Percentiles rank a stretch among this genome's conserved stretches.
Evolutionary conservation across 495 filamentous ascomycete genomes (phyloP).

Genomic region (Cryomyces minteri): DNA sequence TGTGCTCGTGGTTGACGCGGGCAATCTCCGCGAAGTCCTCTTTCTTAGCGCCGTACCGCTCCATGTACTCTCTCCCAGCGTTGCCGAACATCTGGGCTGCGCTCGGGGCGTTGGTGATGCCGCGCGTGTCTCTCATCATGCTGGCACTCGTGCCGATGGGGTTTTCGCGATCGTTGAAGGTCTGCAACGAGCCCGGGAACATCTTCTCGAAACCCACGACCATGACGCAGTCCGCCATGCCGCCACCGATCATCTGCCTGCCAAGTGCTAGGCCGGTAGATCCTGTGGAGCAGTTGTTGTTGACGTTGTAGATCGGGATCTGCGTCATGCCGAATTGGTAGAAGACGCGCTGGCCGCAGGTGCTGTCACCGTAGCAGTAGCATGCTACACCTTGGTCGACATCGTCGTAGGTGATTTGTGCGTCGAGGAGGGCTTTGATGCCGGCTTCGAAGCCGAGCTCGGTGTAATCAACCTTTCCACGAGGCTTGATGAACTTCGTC

Average conservation of each 20-base stretch:
- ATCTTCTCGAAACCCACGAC: conserved; percentile 98
- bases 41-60: conserved; percentile 70
- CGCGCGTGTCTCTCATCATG: conserved; percentile 73
- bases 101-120: conserved; percentile 59
- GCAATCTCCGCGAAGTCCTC: conserved; percentile 92
- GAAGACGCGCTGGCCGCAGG: conserved; percentile 91
- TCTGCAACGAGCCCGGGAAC: conserved; percentile 71
- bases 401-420: conserved; percentile 89
- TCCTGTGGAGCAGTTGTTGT: conserved; percentile 96
- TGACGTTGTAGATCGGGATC: conserved; percentile 93
- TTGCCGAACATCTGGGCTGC: conserved; percentile 97
- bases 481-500: conserved; percentile 98
- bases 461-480: conserved; percentile 76
- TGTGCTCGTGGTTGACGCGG: conserved; percentile 87
- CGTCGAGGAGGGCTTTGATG: conserved; percentile 89
- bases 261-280: conserved; percentile 77
- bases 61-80: conserved; percentile 86
- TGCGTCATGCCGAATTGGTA: conserved; percentile 97
- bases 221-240: conserved; percentile 67
- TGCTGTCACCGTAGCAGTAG: conserved; percentile 92
- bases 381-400: conserved; percentile 93
- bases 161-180: conserved; percentile 55
- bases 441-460: conserved; percentile 91
- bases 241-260: conserved; percentile 58
- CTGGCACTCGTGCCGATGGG: conserved; percentile 49